phyloP scores from a whole-genome alignment of 257 asterid genomes.

The Solanum bulbocastanum region DNA sequence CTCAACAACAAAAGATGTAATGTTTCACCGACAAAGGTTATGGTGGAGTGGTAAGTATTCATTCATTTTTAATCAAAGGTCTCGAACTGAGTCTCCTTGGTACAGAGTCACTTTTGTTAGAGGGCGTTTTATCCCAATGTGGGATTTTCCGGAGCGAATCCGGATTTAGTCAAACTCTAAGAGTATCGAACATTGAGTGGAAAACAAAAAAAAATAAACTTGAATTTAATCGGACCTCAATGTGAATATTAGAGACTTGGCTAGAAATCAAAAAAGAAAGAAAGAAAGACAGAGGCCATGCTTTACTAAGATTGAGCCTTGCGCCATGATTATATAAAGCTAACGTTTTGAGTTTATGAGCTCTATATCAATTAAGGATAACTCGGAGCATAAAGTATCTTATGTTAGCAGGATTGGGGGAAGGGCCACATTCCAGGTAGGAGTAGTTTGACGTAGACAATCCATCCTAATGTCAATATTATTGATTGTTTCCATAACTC shows the following conservation, averaged over 20 bases:
- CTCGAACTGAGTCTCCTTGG: too few species aligned
- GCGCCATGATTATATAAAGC: neutral
- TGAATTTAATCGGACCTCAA: too few species aligned
- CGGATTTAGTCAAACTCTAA: neutral
- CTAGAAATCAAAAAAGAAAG: too few species aligned
- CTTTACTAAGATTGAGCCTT: neutral
- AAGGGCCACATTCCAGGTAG: neutral
- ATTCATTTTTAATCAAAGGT: too few species aligned
- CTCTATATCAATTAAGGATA: neutral
- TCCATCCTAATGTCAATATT: neutral
- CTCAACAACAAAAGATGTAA: neutral
- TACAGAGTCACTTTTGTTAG: too few species aligned
- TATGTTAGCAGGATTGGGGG: neutral
- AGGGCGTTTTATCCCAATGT: neutral
- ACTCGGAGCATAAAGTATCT: neutral
- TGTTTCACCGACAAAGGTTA: neutral
- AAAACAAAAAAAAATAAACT: too few species aligned
- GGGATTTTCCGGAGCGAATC: too few species aligned
- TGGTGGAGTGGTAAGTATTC: neutral
- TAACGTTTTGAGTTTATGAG: neutral
- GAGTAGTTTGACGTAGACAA: neutral
- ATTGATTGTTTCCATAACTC: rapidly evolving
- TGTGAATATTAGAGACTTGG: rapidly evolving
- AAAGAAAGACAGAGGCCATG: neutral
- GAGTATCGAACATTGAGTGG: neutral